Base-by-base conservation (phyloP, 2,329 filamentous ascomycete species). In the Colletotrichum abscissum region DNA sequence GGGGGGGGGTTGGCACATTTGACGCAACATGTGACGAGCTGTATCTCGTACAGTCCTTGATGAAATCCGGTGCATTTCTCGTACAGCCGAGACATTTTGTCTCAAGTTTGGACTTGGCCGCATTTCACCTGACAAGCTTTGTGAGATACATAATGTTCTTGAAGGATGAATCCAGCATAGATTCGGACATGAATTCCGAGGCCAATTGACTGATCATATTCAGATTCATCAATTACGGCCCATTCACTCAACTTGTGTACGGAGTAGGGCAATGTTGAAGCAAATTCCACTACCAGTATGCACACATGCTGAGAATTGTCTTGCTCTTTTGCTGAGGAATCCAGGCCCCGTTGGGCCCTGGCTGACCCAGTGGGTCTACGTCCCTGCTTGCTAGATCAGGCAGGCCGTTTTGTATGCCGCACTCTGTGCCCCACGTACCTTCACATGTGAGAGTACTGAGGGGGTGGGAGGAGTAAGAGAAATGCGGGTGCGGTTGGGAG, bases 41-140 rank as follows among this genome's bases (percentile, higher is more conserved):
- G n/a, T 42, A 22, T 26, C 11, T 33, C 56, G 9, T 58, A 49
- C 19, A n/a, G 42, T n/a, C 49, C 63, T 68, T 63, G 57, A 72
- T 72, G 57, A 72, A 35, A 72, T 68, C 52, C 62, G 64, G 57
- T 68, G 28, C 16, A 42, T 38, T 35, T n/a, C 52, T 63, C 46
- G n/a, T 49, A 3, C 14, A 38, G 46, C 46, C 28, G 52, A 55
- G 46, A 55, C 8, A 55, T 26, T 3, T 7, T 26, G 12, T 26
- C 9, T 63, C 42, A 49, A n/a, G 42, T 49, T 49, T 8, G n/a
- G 62, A 16, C 14, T 22, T 11, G 30, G 26, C 19, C 11, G 30
- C 35, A 16, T 19, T 30, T 35, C 30, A 22, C 35, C 62, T 7
- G n/a, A 24, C 7, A 16, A 7, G 11, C n/a, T 16, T 16, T 19